Conservation (phyloP, 2,329 filamentous ascomycete genomes). For the Aspergillus sp. region DNA sequence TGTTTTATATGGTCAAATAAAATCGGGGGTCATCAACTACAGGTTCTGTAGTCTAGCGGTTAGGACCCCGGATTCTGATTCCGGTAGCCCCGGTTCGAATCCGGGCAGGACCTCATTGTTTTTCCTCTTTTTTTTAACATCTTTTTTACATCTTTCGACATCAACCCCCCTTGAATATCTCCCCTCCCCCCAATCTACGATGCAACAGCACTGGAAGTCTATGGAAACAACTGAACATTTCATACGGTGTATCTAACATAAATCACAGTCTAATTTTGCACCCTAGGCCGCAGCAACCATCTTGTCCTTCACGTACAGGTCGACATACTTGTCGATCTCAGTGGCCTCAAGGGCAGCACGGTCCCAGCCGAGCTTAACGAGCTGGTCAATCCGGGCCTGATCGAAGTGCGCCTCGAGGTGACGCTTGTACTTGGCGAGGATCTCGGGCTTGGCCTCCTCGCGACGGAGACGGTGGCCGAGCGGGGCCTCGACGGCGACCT, state of each 20-base stretch:
- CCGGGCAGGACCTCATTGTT: conserved; percentile 4
- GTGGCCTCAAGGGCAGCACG: conserved; percentile 71
- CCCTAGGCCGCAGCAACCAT: conserved; percentile 29
- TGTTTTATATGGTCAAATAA: not conserved
- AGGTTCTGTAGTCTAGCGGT: conserved; percentile 9
- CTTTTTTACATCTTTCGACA: no score
- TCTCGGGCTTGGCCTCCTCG: conserved; percentile 97
- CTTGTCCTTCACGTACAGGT: conserved; percentile 67
- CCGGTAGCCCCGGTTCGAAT: conserved; percentile 9
- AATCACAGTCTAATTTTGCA: conserved; percentile 1
- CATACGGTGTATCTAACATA: not conserved
- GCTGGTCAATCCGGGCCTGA: conserved; percentile 72
- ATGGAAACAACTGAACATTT: not conserved
- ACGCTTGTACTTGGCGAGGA: conserved; percentile 91
- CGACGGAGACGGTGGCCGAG: conserved; percentile 86
- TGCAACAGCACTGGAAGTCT: not conserved
- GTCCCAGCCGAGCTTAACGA: conserved; percentile 77
- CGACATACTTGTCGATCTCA: conserved; percentile 89
- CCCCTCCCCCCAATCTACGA: no score
- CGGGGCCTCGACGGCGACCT: conserved; percentile 90
- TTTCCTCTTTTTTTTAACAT: not conserved
- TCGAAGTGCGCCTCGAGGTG: conserved; percentile 83
- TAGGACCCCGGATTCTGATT: conserved; percentile 10
- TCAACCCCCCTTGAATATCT: no score
- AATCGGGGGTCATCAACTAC: not conserved